Percentiles rank a stretch among this genome's conserved stretches.
Evolutionary conservation across 228 moss, liverwort and hornwort genomes (phyloP).

Genomic region (Sphagnum magellanicum): DNA sequence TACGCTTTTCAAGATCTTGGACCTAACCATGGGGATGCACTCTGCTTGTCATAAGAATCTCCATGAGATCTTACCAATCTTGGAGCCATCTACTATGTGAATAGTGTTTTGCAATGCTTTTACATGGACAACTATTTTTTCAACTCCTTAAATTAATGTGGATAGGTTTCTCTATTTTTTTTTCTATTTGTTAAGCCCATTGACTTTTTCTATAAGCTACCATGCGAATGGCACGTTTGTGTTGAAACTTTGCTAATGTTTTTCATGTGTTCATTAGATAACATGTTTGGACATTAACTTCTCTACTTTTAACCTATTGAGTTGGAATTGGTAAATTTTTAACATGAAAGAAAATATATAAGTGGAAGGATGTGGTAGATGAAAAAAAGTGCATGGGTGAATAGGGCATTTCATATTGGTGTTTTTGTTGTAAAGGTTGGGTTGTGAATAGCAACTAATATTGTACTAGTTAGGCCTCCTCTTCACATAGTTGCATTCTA

Average conservation of each 20-base stretch:
- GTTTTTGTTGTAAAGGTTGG: slow-evolving; percentile 92
- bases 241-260: too few relatives aligned
- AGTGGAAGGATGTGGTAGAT: not conserved
- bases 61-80: slow-evolving; percentile 93
- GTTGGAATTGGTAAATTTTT: too few relatives aligned
- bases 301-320: too few relatives aligned
- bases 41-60: slow-evolving; percentile 57
- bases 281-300: too few relatives aligned
- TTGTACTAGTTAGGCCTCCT: slow-evolving; percentile 91
- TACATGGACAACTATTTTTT: slow-evolving; percentile 82
- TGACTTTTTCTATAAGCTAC: too few relatives aligned
- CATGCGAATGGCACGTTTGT: too few relatives aligned
- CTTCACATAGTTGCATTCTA: slow-evolving; percentile 88
- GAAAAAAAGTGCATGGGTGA: slow-evolving; percentile 18
- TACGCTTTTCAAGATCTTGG: slow-evolving; percentile 84
- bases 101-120: slow-evolving; percentile 92
- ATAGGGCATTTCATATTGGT: slow-evolving; percentile 83
- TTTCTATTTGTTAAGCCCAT: too few relatives aligned
- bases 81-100: slow-evolving; percentile 93
- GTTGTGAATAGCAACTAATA: slow-evolving; percentile 76
- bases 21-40: slow-evolving; percentile 79
- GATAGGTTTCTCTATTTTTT: too few relatives aligned
- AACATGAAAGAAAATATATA: too few relatives aligned
- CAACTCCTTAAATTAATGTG: too few relatives aligned
- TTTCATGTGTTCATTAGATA: too few relatives aligned